Conservation (phyloP, 1,284 basidiomycete species). For the Ceraceosorus guamensis region DNA sequence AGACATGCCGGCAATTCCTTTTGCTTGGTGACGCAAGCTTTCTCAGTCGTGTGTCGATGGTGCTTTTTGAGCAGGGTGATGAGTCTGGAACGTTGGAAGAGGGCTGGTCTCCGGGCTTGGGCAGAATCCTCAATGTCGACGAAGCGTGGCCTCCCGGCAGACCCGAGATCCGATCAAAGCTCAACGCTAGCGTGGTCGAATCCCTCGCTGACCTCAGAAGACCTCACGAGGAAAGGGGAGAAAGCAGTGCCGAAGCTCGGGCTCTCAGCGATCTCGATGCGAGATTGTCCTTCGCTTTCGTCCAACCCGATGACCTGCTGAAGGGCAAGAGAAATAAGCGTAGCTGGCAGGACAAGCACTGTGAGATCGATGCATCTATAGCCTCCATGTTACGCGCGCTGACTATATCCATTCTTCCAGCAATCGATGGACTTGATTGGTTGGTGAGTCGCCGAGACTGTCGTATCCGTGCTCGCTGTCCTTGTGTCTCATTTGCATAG, state of each 20-base stretch:
- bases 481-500: too few relatives aligned
- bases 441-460: slow-evolving; percentile 1
- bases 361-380: too few relatives aligned
- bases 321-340: slow-evolving; percentile 6
- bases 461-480: too few relatives aligned
- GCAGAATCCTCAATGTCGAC: not conserved
- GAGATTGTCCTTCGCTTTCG: slow-evolving; percentile 27
- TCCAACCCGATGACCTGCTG: slow-evolving; percentile 15
- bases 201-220: slow-evolving; percentile 19
- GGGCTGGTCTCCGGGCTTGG: not conserved
- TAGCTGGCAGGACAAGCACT: slow-evolving; percentile 20
- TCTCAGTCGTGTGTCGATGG: slow-evolving; percentile 15
- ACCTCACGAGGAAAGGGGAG: not conserved
- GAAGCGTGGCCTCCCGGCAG: slow-evolving; percentile 25
- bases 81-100: not conserved
- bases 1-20: slow-evolving; percentile 30
- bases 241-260: not conserved
- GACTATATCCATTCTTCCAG: too few relatives aligned
- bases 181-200: slow-evolving; percentile 32
- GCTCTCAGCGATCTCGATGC: slow-evolving; percentile 34
- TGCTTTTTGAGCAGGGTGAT: slow-evolving; percentile 21
- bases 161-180: slow-evolving; percentile 18
- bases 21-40: slow-evolving; percentile 27
- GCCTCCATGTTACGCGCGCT: too few relatives aligned
- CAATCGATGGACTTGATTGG: slow-evolving; percentile 34